A percentile compares a stretch with the other conserved stretches of the same genome.
Evolutionary conservation across 257 asterid genomes (phyloP).

Genomic region (Solanum stenotomum): DNA sequence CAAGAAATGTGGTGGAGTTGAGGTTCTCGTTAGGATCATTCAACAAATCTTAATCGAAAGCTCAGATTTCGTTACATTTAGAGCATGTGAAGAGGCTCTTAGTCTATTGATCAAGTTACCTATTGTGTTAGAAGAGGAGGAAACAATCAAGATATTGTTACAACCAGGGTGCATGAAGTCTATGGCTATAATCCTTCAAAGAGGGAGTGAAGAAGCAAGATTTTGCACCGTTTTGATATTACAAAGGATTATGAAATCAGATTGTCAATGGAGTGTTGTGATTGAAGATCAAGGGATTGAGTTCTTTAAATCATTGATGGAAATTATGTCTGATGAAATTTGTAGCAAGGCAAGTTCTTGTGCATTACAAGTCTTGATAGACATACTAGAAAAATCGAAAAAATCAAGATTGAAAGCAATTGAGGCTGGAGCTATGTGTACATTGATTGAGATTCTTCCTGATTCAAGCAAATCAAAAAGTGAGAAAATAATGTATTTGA

Average conservation of each 20-base stretch:
- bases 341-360: slow-evolving; percentile 44
- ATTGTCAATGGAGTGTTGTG: slow-evolving; percentile 29
- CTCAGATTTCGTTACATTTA: slow-evolving; percentile 43
- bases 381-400: slow-evolving; percentile 46
- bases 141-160: slow-evolving; percentile 22
- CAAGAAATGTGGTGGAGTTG: slow-evolving; percentile 51
- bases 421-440: slow-evolving; percentile 67
- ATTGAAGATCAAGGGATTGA: slow-evolving; percentile 58
- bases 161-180: slow-evolving; percentile 46
- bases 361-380: slow-evolving; percentile 45
- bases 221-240: slow-evolving; percentile 41
- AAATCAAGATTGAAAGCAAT: slow-evolving; percentile 53
- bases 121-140: slow-evolving; percentile 26
- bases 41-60: slow-evolving; percentile 42
- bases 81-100: slow-evolving; percentile 80
- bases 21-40: slow-evolving; percentile 38
- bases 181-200: slow-evolving; percentile 50
- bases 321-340: slow-evolving; percentile 60
- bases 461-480: slow-evolving; percentile 49
- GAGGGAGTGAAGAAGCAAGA: slow-evolving; percentile 72
- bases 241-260: slow-evolving; percentile 34
- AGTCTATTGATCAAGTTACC: slow-evolving; percentile 38
- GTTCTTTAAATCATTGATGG: slow-evolving; percentile 65
- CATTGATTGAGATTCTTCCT: slow-evolving; percentile 65
- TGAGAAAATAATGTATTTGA: slow-evolving; percentile 50